These are phyloP conservation scores for Pseudovirgaria hyperparasitica DNA, from an alignment of 2,329 filamentous ascomycete species.

Conservation along the genomic window DNA sequence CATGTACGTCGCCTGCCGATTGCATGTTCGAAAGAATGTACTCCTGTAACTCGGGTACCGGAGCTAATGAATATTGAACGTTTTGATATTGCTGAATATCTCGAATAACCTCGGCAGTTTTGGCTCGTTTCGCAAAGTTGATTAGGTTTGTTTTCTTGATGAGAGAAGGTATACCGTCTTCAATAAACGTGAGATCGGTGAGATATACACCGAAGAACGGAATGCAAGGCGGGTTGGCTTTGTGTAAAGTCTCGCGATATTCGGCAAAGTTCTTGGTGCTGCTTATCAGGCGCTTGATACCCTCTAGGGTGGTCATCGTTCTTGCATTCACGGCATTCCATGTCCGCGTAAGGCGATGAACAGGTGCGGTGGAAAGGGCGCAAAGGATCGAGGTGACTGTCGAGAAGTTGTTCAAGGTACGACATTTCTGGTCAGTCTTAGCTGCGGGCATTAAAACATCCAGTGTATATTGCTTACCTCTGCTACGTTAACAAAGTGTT, in stretches of 20 bases:
- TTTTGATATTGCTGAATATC: slow-evolving; percentile 99
- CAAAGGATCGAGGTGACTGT: slow-evolving; percentile 97
- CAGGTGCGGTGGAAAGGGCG: slow-evolving; percentile 84
- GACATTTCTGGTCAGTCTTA: slow-evolving; percentile 65
- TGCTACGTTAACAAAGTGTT: slow-evolving; percentile 92
- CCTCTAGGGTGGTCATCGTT: slow-evolving; percentile 67
- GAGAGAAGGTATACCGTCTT: slow-evolving; percentile 91
- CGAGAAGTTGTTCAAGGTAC: slow-evolving; percentile 87
- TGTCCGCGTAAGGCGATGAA: slow-evolving; percentile 82
- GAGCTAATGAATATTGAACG: slow-evolving; percentile 82
- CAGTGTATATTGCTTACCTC: slow-evolving; percentile 51
- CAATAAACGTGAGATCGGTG: slow-evolving; percentile 95
- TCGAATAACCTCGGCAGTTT: slow-evolving; percentile 95
- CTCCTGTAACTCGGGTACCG: slow-evolving; percentile 84
- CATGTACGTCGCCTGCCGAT: slow-evolving; percentile 86
- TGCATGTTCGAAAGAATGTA: slow-evolving; percentile 97
- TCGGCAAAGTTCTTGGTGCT: slow-evolving; percentile 98
- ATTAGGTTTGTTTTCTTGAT: slow-evolving; percentile 95
- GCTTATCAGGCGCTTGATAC: slow-evolving; percentile 88
- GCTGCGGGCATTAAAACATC: slow-evolving; percentile 2
- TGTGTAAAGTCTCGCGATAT: slow-evolving; percentile 85
- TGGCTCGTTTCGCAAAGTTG: slow-evolving; percentile 96
- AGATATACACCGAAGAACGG: slow-evolving; percentile 97
- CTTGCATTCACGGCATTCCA: slow-evolving; percentile 89
- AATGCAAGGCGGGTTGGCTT: slow-evolving; percentile 90